A percentile compares a stretch with the other conserved stretches of the same genome.
Evolutionary conservation across 2,329 filamentous ascomycete genomes (phyloP).

Genomic region (Aspergillus arachidicola): DNA sequence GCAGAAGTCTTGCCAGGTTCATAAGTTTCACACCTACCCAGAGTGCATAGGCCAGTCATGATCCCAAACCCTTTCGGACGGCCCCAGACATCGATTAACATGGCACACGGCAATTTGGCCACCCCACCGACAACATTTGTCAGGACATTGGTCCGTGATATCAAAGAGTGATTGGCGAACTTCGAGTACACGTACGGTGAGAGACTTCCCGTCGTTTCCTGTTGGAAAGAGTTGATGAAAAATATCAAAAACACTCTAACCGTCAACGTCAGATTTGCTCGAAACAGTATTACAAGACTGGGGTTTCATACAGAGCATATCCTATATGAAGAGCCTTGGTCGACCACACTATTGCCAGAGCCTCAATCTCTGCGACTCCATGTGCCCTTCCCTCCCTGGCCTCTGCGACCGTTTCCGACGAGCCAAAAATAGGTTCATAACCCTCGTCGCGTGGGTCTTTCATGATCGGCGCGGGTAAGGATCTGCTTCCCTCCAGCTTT

Average conservation of each 20-base stretch:
- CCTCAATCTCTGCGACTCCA: conserved; percentile 13
- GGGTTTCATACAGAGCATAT: conserved; percentile 8
- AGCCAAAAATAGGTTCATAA: conserved; percentile 6
- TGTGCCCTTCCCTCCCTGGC: neutral
- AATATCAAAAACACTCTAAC: conserved; percentile 14
- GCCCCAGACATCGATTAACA: conserved; percentile 65
- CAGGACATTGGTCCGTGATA: conserved; percentile 49
- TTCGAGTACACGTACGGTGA: conserved; percentile 13
- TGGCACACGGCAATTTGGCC: conserved; percentile 62
- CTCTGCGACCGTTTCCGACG: neutral
- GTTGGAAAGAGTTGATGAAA: conserved; percentile 13
- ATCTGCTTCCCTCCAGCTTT: neutral
- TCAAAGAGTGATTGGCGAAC: conserved; percentile 13
- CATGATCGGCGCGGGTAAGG: neutral
- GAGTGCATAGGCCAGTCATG: conserved; percentile 7
- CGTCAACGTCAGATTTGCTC: neutral
- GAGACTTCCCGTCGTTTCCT: conserved; percentile 6
- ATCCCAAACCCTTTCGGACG: conserved; percentile 57
- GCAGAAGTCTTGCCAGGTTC: neutral
- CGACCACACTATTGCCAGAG: conserved; percentile 11
- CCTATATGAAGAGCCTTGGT: conserved; percentile 3
- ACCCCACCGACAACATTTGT: conserved; percentile 59
- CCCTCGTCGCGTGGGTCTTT: conserved; percentile 6
- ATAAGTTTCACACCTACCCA: neutral
- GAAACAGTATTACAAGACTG: neutral